phyloP scores from a whole-genome alignment of 768 basidiomycete genomes.

The Rhizopogon salebrosus region DNA sequence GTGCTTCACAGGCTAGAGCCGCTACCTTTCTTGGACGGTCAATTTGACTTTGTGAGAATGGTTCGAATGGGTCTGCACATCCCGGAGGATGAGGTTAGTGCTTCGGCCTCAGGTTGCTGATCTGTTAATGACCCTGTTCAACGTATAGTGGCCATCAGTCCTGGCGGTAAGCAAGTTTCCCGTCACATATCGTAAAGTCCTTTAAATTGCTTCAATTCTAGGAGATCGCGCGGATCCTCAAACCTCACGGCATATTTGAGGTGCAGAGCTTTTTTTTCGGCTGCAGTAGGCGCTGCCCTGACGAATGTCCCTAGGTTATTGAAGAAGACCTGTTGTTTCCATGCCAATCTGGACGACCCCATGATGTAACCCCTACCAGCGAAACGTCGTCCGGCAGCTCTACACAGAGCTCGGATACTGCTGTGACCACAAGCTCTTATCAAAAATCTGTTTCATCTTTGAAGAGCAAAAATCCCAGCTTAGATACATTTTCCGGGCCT shows the following conservation, averaged over 20 bases:
- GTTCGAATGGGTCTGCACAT: slow-evolving; percentile 60
- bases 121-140: slow-evolving; percentile 13
- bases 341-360: slow-evolving; percentile 21
- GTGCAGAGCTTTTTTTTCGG: slow-evolving; percentile 29
- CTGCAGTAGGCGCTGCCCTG: slow-evolving; percentile 5
- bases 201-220: slow-evolving; percentile 21
- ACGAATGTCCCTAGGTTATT: slow-evolving; percentile 42
- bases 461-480: slow-evolving; percentile 7
- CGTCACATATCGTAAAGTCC: slow-evolving; percentile 11
- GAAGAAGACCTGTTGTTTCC: slow-evolving; percentile 77
- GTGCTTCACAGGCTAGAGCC: slow-evolving; percentile 47
- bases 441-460: slow-evolving; percentile 20
- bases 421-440: slow-evolving; percentile 14
- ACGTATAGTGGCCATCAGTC: slow-evolving; percentile 54
- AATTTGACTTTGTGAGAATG: slow-evolving; percentile 66
- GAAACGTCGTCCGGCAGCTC: slow-evolving; percentile 18
- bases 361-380: slow-evolving; percentile 1
- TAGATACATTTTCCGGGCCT: slow-evolving; percentile 10
- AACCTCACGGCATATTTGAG: slow-evolving; percentile 59
- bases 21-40: slow-evolving; percentile 50
- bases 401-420: slow-evolving; percentile 23
- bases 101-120: background rate
- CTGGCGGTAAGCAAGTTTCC: slow-evolving; percentile 44
- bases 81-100: slow-evolving; percentile 64
- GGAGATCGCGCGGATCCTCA: slow-evolving; percentile 67